phyloP scores from a whole-genome alignment of 2,329 filamentous ascomycete species.

The Trichoderma breve region DNA sequence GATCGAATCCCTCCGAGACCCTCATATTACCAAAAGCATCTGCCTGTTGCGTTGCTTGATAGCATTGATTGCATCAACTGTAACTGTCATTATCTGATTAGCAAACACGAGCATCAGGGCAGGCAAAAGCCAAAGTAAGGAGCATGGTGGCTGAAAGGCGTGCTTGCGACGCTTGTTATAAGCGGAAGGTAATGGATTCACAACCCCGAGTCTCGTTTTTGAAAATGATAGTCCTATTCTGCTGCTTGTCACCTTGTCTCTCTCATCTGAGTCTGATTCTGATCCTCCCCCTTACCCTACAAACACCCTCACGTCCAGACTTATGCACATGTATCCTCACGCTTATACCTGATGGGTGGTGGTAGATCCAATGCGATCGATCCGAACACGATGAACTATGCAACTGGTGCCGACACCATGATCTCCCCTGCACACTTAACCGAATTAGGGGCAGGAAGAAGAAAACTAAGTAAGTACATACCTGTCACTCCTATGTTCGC shows the following conservation, averaged over 20 bases:
- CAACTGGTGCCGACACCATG: slow-evolving; percentile 51
- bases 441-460: slow-evolving; percentile 24
- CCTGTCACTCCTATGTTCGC: not conserved
- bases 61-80: not conserved
- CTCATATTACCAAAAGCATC: not conserved
- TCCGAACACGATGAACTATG: slow-evolving; percentile 38
- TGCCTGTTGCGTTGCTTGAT: not conserved
- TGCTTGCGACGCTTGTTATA: slow-evolving; percentile 51
- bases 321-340: not conserved
- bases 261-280: not conserved
- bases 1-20: not conserved
- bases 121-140: not conserved
- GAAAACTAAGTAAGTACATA: slow-evolving; percentile 22
- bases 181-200: slow-evolving; percentile 42
- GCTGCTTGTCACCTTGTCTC: not conserved
- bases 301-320: not conserved
- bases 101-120: not conserved
- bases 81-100: not conserved
- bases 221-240: not conserved
- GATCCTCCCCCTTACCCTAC: not conserved
- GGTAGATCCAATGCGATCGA: slow-evolving; percentile 50
- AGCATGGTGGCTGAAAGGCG: slow-evolving; percentile 23
- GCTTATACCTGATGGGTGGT: slow-evolving; percentile 16
- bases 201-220: not conserved
- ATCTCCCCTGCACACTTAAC: slow-evolving; percentile 45